phyloP scores from a whole-genome alignment of 208 protist genomes.

The Leishmania turanica region DNA sequence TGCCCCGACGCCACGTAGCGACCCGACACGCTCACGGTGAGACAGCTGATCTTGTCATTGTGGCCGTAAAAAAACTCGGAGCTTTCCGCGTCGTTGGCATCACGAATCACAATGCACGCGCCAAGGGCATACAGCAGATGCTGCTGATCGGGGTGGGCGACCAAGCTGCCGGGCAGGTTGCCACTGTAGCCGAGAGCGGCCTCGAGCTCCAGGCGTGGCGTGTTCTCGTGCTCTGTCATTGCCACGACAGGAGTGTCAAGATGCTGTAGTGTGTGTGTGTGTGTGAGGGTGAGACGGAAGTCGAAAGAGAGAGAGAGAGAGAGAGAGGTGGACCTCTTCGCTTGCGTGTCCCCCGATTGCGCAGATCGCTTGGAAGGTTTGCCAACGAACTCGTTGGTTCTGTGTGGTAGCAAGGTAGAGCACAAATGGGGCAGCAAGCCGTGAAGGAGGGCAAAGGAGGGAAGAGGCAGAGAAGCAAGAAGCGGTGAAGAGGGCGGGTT shows the following conservation, averaged over 20 bases:
- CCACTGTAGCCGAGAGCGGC: conserved; percentile 88
- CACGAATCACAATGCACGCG: conserved; percentile 92
- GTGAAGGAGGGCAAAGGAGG: not conserved
- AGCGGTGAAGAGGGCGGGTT: not conserved
- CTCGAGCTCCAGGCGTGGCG: conserved; percentile 72
- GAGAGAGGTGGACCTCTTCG: not conserved
- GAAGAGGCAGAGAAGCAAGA: not conserved
- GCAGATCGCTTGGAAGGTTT: not conserved
- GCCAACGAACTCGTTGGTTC: not conserved
- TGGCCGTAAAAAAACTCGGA: conserved; percentile 95
- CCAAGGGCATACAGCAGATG: conserved; percentile 95
- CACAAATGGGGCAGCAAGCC: not conserved
- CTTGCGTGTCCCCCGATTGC: not conserved
- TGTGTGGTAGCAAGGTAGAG: not conserved
- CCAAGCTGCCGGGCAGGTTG: conserved; percentile 77
- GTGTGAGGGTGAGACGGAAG: not conserved
- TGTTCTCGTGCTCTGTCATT: conserved; percentile 72
- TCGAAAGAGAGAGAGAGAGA: not conserved
- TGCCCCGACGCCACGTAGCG: conserved; percentile 95
- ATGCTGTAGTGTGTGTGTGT: not conserved
- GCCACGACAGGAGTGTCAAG: not conserved
- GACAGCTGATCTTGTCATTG: conserved; percentile 94
- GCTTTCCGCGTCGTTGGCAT: conserved; percentile 68
- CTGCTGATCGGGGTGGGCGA: conserved; percentile 88
- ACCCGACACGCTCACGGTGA: conserved; percentile 90